Conservation (phyloP, 2,329 filamentous ascomycete genomes). For the Colletotrichum siamense region DNA sequence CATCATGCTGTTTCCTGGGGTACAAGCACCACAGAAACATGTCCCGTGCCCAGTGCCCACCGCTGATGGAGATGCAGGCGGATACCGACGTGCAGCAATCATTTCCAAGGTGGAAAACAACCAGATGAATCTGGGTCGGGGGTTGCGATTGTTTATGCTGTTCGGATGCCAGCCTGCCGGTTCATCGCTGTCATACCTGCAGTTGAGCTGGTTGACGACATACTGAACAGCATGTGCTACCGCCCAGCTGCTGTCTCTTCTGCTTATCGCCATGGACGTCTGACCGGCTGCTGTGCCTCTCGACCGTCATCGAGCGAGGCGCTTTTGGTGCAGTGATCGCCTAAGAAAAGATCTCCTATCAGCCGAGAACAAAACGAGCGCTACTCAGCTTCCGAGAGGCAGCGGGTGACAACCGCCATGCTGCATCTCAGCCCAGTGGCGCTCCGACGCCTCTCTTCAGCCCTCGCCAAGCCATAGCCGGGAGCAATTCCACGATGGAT, state of each 20-base stretch:
- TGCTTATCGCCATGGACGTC: not conserved
- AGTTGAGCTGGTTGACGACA: not conserved
- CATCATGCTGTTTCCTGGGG: conserved; percentile 6
- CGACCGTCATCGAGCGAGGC: not conserved
- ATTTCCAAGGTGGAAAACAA: not conserved
- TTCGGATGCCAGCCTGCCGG: not conserved
- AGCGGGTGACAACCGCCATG: not conserved
- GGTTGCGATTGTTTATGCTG: not conserved
- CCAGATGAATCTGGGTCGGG: not conserved
- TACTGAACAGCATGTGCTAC: not conserved
- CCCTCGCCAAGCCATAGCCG: not conserved
- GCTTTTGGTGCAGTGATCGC: not conserved
- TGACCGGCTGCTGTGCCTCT: not conserved
- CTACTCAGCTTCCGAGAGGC: not conserved
- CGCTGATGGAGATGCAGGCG: not conserved
- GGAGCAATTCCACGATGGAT: not conserved
- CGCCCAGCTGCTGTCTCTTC: not conserved
- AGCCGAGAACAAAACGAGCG: not conserved
- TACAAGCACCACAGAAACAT: not conserved
- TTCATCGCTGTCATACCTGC: not conserved
- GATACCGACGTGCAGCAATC: not conserved
- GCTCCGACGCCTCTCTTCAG: not conserved
- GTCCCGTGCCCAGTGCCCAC: not conserved
- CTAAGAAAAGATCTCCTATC: not conserved
- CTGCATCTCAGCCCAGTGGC: not conserved